These are phyloP conservation scores for Diaporthe citrichinensis DNA, from an alignment of 2,329 filamentous ascomycete genomes.

Conservation along the genomic window DNA sequence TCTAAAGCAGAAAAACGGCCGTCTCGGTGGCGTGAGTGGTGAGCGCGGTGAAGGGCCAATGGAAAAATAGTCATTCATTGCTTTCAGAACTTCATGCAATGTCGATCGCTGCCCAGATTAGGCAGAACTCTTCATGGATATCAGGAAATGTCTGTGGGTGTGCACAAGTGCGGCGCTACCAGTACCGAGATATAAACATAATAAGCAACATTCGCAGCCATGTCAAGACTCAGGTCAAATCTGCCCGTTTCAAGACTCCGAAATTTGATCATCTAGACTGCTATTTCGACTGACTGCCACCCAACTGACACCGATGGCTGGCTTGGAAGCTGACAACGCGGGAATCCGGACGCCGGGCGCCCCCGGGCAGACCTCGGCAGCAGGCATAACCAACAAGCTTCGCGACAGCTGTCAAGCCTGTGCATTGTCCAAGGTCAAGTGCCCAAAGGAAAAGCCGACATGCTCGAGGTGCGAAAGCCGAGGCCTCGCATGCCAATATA, in stretches of 20 bases:
- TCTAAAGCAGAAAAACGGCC: background rate
- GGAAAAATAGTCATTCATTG: too few relatives aligned
- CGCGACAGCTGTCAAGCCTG: conserved; percentile 54
- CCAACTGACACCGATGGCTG: background rate
- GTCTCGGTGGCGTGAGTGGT: background rate
- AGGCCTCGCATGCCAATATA: background rate
- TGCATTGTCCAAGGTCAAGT: conserved; percentile 54
- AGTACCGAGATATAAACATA: background rate
- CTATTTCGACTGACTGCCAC: too few relatives aligned
- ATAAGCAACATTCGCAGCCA: conserved; percentile 3
- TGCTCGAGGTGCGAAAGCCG: conserved; percentile 50
- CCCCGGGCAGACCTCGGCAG: background rate
- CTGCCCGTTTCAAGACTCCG: background rate
- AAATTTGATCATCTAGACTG: background rate
- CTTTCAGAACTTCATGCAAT: background rate
- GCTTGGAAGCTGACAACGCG: background rate
- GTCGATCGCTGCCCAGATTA: background rate
- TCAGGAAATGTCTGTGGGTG: background rate
- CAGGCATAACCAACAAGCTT: background rate
- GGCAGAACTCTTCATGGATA: background rate
- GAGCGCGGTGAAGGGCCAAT: background rate
- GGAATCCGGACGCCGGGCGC: background rate
- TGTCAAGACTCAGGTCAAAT: background rate
- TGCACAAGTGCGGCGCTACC: background rate
- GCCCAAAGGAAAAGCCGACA: conserved; percentile 51